Evolutionary conservation across 2,329 filamentous ascomycete genomes (phyloP), one percentile per base, ranked within the genome.

Genomic region (Colletotrichum chlorophyti): DNA sequence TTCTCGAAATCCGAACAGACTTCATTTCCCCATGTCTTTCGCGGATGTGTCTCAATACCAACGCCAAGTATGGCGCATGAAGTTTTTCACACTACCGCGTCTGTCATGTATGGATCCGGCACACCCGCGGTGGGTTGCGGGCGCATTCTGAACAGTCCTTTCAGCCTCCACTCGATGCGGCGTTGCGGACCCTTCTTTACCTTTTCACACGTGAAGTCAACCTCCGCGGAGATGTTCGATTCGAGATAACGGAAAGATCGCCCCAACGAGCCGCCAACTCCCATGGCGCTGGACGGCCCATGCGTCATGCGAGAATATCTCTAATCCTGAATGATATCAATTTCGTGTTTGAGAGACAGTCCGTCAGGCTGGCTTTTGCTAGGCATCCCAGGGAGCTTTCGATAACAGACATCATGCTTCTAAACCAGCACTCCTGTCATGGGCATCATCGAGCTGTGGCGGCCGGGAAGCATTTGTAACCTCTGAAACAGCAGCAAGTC

Each of bases 161-260:
- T 55, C 57, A 57, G 45, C 57, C 57, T 60, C 57, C 51, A 60
- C 57, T 49, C 12, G 26, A 45, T 43, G 37, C 55, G 43, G 51
- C 51, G 40, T 40, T 50, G 51, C 51, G 57, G 57, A 57, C 38
- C 51, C 43, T 19, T 43, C 12, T 50, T 45, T 42, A 19, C 43
- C 29, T 35, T 52, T 59, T 49, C 37, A 23, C 51, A 59, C 43
- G 27, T 60, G 45, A 50, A 40, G 27, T 41, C 43, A 38, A 17
- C 38, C 45, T 60, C 57, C 57, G 57, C 57, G 51, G 57, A 60
- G 57, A 55, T 60, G 57, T 40, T 34, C 51, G n/a, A 35, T 55
- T 19, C 31, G 40, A 60, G 51, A 60, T 57, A 60, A 60, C 57
- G 51, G 45, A 23, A 50, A 53, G 23, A 57, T 45, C 46, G 40